Percentiles rank a stretch among this genome's conserved stretches.
phyloP scores from a whole-genome alignment of 2,329 filamentous ascomycete species.

The Claviceps lovelessii region DNA sequence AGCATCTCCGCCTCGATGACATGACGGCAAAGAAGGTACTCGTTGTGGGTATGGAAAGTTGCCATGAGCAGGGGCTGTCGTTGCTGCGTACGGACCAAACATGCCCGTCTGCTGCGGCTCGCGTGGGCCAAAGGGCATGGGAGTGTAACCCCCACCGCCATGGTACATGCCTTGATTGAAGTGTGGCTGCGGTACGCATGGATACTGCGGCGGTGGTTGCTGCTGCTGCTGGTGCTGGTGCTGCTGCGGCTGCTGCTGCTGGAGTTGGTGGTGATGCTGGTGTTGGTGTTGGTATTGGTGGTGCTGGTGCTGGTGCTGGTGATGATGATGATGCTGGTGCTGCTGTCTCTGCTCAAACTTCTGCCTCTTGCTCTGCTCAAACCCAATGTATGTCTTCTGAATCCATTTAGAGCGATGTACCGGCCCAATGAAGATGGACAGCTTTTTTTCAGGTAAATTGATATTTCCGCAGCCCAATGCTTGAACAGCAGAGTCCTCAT shows the following conservation, averaged over 20 bases:
- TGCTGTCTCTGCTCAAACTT: neutral
- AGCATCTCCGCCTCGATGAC: neutral
- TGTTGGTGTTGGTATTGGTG: neutral
- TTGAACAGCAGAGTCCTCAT: slow-evolving; percentile 13
- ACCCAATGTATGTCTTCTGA: neutral
- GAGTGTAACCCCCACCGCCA: neutral
- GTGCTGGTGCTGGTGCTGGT: neutral
- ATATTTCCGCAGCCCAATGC: slow-evolving; percentile 13
- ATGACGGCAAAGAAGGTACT: neutral
- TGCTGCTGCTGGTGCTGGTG: neutral
- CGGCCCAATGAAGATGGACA: slow-evolving; percentile 15
- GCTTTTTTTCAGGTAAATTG: slow-evolving; percentile 12
- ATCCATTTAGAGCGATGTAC: slow-evolving; percentile 20
- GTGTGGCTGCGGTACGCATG: neutral
- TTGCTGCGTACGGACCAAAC: neutral
- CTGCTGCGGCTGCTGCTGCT: neutral
- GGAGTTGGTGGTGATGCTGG: neutral
- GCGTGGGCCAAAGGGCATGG: neutral
- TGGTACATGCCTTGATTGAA: neutral
- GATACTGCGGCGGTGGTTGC: neutral
- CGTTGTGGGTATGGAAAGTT: neutral
- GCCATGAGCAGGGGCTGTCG: neutral
- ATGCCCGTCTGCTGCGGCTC: slow-evolving; percentile 1
- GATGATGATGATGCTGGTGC: neutral
- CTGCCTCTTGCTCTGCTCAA: neutral